A percentile compares a stretch with the other conserved stretches of the same genome.
These are phyloP conservation scores for Elaeis guineensis DNA, from an alignment of 176 grass and related monocot genomes.

Conservation along the genomic window DNA sequence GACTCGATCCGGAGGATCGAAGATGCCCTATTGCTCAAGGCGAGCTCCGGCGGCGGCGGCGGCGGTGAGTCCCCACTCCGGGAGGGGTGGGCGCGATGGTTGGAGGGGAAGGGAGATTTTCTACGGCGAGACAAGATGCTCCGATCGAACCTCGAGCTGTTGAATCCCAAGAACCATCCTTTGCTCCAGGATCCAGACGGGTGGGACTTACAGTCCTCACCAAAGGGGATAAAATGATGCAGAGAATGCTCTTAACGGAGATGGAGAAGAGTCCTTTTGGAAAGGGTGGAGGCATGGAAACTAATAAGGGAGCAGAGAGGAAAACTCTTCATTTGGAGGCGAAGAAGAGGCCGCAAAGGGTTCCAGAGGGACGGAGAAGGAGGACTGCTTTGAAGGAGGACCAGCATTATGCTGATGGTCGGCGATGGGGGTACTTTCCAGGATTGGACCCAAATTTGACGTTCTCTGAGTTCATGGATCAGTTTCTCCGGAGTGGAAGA, in stretches of 20 bases:
- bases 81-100: constrained; percentile 67
- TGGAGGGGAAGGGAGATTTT: constrained; percentile 88
- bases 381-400: constrained; percentile 11
- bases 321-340: constrained; percentile 31
- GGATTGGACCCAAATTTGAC: constrained; percentile 58
- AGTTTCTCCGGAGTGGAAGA: constrained; percentile 38
- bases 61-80: constrained; percentile 46
- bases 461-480: constrained; percentile 69
- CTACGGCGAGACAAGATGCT: constrained; percentile 79
- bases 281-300: background rate
- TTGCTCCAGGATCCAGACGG: constrained; percentile 88
- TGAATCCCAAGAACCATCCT: constrained; percentile 91
- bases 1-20: constrained; percentile 59
- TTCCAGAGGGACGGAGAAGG: constrained; percentile 12
- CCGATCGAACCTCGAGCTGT: constrained; percentile 65
- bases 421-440: constrained; percentile 72
- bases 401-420: constrained; percentile 12
- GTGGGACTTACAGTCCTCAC: constrained; percentile 54
- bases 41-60: background rate
- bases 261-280: constrained; percentile 33
- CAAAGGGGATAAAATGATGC: constrained; percentile 60
- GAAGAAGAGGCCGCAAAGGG: constrained; percentile 11
- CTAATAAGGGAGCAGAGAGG: constrained; percentile 24
- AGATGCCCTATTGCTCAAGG: constrained; percentile 75
- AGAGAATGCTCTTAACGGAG: constrained; percentile 45